Evolutionary conservation across 2,329 filamentous ascomycete species (phyloP).

Genomic region (Neofusicoccum umdonicola): DNA sequence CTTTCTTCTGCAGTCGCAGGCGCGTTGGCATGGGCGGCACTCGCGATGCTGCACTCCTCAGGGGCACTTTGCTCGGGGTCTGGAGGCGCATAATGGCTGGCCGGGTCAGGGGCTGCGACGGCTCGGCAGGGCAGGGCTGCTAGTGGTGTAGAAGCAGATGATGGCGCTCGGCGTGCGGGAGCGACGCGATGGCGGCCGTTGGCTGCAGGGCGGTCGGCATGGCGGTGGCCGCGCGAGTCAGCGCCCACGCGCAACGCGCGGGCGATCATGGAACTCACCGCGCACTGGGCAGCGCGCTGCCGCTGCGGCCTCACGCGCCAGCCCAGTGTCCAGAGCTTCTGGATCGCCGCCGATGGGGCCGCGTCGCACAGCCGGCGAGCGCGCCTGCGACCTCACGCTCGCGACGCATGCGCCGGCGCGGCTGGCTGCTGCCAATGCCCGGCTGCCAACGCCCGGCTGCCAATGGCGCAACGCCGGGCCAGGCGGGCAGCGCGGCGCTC

Average conservation of each 20-base stretch:
- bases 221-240: neutral
- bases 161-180: neutral
- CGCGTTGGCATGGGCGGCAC: no score
- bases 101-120: neutral
- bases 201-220: neutral
- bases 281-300: neutral
- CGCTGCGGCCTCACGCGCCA: neutral
- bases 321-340: slow-evolving; percentile 2
- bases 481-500: no score
- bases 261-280: neutral
- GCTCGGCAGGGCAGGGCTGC: neutral
- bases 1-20: neutral
- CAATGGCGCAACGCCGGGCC: no score
- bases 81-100: neutral
- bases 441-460: neutral
- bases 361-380: neutral
- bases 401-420: neutral
- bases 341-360: neutral
- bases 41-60: neutral
- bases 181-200: neutral
- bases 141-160: neutral
- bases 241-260: neutral
- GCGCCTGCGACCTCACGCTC: neutral
- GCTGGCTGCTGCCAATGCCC: neutral
- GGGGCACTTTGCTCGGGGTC: neutral